Base-by-base conservation (phyloP, 495 filamentous ascomycete species). In the Glonium stellatum region DNA sequence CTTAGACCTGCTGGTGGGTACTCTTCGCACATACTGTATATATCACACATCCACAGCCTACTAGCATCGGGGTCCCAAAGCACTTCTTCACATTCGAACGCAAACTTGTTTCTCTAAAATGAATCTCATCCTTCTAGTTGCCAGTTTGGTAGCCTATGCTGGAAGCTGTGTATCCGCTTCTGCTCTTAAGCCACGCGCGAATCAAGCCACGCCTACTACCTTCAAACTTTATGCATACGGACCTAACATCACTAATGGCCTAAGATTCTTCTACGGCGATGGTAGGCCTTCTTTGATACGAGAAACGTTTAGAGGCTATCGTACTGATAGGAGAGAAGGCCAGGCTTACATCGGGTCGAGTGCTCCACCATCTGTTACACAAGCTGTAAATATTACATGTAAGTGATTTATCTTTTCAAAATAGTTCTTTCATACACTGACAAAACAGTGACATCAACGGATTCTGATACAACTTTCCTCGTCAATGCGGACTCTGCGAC, bases 221-320 rank as follows among this genome's bases (percentile, higher is more conserved):
- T 61, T 61, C 23, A 55, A 27, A 13, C 52, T 61, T 13, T 61
- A 61, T 49, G 59, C 59, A 8, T 61, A 61, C 23, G 59, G 59
- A 27, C 49, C 3, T 1, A 42, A 53, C 27, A 51, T 62, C 12
- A 52, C 23, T 25, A 22, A 53, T 9, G 60, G 60, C 1, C 60
- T 62, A n/a, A 22, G 42, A 46, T 47, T 62, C 6, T 62, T 62
- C 44, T 62, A 62, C 35, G 60, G 60, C 12, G 60, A 62, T 46
- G 60, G 60, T 62, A 15, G 51, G n/a, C n/a, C 46, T 55, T 13
- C 47, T 50, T 18, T 2, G 1, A 23, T 41, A 1, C 1, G 15
- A 1, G 5, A 5, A 4, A 18, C 19, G 15, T 10, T 35, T 10
- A 42, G 39, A 15, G 23, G 18, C 41, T 8, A 6, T 23, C 60